phyloP scores from a whole-genome alignment of 2,329 filamentous ascomycete species.

The Cylindrodendrum hubeiense region DNA sequence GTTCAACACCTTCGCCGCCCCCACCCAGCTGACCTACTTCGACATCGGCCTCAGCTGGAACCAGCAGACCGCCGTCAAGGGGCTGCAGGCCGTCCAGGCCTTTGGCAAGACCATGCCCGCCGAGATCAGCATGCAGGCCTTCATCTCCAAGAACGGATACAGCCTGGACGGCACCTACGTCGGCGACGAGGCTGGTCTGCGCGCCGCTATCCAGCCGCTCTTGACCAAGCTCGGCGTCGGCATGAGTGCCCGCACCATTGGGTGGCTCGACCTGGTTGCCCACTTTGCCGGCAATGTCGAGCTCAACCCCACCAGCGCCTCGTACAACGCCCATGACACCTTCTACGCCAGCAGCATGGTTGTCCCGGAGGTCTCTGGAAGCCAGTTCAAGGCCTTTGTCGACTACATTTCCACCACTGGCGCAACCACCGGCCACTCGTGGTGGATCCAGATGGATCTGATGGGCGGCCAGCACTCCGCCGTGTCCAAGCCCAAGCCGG shows the following conservation, averaged over 20 bases:
- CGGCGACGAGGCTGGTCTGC: slow-evolving; percentile 30
- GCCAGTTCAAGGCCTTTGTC: slow-evolving; percentile 42
- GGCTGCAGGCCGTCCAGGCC: slow-evolving; percentile 42
- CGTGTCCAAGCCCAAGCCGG: slow-evolving; percentile 46
- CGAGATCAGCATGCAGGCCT: slow-evolving; percentile 46
- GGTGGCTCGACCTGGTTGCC: slow-evolving; percentile 43
- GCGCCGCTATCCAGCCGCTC: slow-evolving; percentile 35
- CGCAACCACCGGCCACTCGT: slow-evolving; percentile 33
- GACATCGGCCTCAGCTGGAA: slow-evolving; percentile 38
- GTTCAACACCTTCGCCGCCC: slow-evolving; percentile 44
- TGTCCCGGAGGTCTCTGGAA: slow-evolving; percentile 35
- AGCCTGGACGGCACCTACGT: slow-evolving; percentile 45
- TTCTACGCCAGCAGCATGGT: slow-evolving; percentile 49
- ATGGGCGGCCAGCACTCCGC: slow-evolving; percentile 52
- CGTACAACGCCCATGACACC: slow-evolving; percentile 45
- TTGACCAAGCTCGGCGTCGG: slow-evolving; percentile 32
- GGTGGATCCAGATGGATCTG: slow-evolving; percentile 49
- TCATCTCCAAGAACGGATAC: slow-evolving; percentile 33
- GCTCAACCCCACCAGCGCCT: slow-evolving; percentile 40
- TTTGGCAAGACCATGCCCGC: slow-evolving; percentile 44
- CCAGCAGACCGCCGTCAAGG: slow-evolving; percentile 31
- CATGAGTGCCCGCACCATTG: slow-evolving; percentile 28
- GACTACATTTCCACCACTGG: slow-evolving; percentile 38
- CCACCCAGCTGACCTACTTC: slow-evolving; percentile 38
- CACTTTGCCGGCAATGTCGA: slow-evolving; percentile 37